Evolutionary conservation across 768 basidiomycete genomes (phyloP), one percentile per base, ranked within the genome.

Genomic region (Leccinellum rugosiceps): DNA sequence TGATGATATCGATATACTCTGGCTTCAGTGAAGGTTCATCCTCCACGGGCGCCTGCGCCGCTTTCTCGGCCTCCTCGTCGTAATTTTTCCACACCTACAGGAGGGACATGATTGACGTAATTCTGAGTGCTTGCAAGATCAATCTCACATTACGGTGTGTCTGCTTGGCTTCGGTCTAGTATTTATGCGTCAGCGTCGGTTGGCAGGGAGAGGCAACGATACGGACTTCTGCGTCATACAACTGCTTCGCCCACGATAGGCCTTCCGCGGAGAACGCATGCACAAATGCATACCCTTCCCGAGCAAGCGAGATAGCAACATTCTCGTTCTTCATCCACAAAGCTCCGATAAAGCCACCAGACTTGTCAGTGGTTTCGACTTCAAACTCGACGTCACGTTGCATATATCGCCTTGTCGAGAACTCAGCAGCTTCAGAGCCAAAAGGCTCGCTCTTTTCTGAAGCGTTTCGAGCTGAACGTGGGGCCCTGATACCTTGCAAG

Each of bases 341-440:
- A 1, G 88, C 74, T 14, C 95, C 95, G 62, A 98, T 95, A 73
- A 96, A 98, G 3, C 97, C 97, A 38, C 96, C 96, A 4, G 89
- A 87, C 74, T 97, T 98, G 77, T 99, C 96, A 15, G 88, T 83
- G 15, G 82, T 81, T 57, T 96, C 92, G 47, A 98, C 86, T 64
- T 92, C 90, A 58, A 98, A 86, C 71, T 99, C 96, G 6, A 93
- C 86, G 66, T 99, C 96, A 28, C 96, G 85, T 71, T 99, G 96
- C 88, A 98, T 88, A 69, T 88, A 94, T 59, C 83, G 81, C 44
- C 85, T 83, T 8, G 82, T 82, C 3, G 92, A 80, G 65, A 91
- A 98, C 38, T 92, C 88, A 5, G 82, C 77, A 5, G 94, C 84
- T 67, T 99, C 96, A 1, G 71, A 65, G 15, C 96, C 97, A 71